Conservation (phyloP, 208 protist species). For the Trypanosoma platydactyli region DNA sequence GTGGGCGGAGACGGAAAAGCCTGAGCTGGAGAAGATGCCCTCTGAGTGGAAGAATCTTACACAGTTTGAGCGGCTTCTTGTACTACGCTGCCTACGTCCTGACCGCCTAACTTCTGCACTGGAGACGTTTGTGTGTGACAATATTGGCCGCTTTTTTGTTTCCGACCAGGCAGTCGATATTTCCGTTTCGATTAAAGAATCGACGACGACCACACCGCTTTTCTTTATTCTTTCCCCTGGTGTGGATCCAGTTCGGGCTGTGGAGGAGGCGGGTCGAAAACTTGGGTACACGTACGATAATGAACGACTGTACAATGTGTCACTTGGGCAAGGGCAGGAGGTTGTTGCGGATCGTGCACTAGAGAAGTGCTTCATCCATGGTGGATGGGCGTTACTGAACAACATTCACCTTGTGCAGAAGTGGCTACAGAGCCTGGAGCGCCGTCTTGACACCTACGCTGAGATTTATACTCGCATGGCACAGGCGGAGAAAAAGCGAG, state of each 20-base stretch:
- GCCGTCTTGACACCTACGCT: constrained; percentile 93
- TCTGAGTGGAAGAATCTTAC: constrained; percentile 95
- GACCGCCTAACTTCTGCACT: constrained; percentile 97
- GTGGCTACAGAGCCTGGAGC: constrained; percentile 97
- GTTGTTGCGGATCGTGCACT: constrained; percentile 95
- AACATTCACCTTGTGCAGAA: constrained; percentile 98
- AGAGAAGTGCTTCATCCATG: constrained; percentile 90
- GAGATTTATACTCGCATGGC: constrained; percentile 91
- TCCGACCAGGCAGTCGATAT: constrained; percentile 95
- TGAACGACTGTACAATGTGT: constrained; percentile 95
- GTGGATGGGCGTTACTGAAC: constrained; percentile 97
- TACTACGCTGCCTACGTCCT: constrained; percentile 95
- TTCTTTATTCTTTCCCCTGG: constrained; percentile 99
- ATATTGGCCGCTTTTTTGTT: constrained; percentile 95
- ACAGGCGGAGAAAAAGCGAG: constrained; percentile 84
- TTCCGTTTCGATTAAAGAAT: constrained; percentile 94
- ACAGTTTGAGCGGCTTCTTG: constrained; percentile 95
- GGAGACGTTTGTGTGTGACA: constrained; percentile 90
- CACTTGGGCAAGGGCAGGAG: constrained; percentile 98
- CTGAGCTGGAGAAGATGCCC: constrained; percentile 91
- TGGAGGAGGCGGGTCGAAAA: constrained; percentile 94
- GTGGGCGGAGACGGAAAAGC: constrained; percentile 92
- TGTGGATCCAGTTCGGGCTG: constrained; percentile 96
- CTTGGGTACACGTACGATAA: constrained; percentile 95
- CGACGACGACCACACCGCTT: constrained; percentile 93